These are phyloP conservation scores for Periglandula ipomoeae DNA, from an alignment of 2,329 filamentous ascomycete genomes.

Conservation along the genomic window DNA sequence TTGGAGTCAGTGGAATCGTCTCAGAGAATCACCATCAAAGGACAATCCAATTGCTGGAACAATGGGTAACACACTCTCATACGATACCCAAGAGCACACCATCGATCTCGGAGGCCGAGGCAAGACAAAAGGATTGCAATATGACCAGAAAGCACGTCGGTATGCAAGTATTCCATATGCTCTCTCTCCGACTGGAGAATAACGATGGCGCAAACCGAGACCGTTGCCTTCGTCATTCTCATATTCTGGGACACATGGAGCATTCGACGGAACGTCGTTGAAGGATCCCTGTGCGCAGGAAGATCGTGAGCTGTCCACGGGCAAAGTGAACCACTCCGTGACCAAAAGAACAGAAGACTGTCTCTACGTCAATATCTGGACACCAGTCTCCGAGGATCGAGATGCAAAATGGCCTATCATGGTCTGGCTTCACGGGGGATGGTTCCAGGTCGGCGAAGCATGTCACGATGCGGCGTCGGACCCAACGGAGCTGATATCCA, in stretches of 20 bases:
- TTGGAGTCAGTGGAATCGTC: no score
- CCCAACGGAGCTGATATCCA: constrained; percentile 32
- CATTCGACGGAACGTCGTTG: constrained; percentile 18
- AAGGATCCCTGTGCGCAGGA: constrained; percentile 33
- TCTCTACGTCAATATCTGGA: constrained; percentile 37
- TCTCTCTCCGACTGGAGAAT: constrained; percentile 25
- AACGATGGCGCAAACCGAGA: constrained; percentile 29
- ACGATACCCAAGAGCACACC: constrained; percentile 13
- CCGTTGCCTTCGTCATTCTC: constrained; percentile 19
- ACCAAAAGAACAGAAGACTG: constrained; percentile 32
- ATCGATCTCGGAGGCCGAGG: constrained; percentile 19
- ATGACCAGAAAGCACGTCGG: constrained; percentile 24
- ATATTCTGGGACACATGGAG: constrained; percentile 18
- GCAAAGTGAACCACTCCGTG: constrained; percentile 7
- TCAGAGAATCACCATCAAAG: not conserved
- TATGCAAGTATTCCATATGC: constrained; percentile 30
- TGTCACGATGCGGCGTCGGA: constrained; percentile 32
- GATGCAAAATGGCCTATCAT: constrained; percentile 21
- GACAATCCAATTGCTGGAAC: not conserved
- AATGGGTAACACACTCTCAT: constrained; percentile 20
- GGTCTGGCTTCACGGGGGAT: constrained; percentile 34
- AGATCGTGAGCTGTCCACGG: not conserved
- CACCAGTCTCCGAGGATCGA: constrained; percentile 19
- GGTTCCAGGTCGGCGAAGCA: constrained; percentile 37
- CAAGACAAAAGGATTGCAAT: constrained; percentile 23